Base-by-base conservation (phyloP, 1,139 yeast genomes). In the Suhomyces kunorum region DNA sequence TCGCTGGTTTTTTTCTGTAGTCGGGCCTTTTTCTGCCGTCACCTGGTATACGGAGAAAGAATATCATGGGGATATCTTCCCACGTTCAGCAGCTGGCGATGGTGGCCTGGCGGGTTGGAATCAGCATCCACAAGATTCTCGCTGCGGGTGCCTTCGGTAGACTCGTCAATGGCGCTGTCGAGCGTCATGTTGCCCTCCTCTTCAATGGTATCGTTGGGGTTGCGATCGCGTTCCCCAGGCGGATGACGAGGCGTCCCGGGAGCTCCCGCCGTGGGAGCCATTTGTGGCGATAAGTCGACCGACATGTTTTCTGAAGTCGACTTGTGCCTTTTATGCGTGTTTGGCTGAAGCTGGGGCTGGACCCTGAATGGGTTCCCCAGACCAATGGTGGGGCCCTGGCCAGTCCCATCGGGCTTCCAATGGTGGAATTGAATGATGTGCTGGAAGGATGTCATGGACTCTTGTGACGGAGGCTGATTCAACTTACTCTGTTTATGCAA, bases 401-500 rank as follows among this genome's bases (percentile, higher is more conserved):
- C 54, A 4, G 67, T 65, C 9, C 55, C 61, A 35, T 66, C 75
- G 1, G 79, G 79, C 46, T 68, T 69, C 79, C 79, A 74, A 45
- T 74, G 80, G 43, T 74, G 79, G 49, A 74, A 74, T 45, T 74
- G 80, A 22, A 74, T 74, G 5, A 74, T 63, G 46, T 74, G 79
- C 53, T 74, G 79, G 44, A 71, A 70, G n/a, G 76, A 68, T 6
- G 77, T 68, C 76, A 74, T 73, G 28, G 74, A 65, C 50, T 74
- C 78, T 46, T 71, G 78, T 17, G 74, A 61, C 16, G 76, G 75
- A 2, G 68, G 72, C 20, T 59, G 63, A 25, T 52, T 52, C 58
- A 59, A 65, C 41, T 50, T 55, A 28, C 56, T 58, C 46, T 66
- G 74, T 43, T 62, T 66, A 45, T 66, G 68, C 33, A 70, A 58